Percentiles rank a stretch among this genome's conserved stretches.
These are phyloP conservation scores for Saccharum spontaneum DNA, from an alignment of 176 grass and related monocot species.

Conservation along the genomic window DNA sequence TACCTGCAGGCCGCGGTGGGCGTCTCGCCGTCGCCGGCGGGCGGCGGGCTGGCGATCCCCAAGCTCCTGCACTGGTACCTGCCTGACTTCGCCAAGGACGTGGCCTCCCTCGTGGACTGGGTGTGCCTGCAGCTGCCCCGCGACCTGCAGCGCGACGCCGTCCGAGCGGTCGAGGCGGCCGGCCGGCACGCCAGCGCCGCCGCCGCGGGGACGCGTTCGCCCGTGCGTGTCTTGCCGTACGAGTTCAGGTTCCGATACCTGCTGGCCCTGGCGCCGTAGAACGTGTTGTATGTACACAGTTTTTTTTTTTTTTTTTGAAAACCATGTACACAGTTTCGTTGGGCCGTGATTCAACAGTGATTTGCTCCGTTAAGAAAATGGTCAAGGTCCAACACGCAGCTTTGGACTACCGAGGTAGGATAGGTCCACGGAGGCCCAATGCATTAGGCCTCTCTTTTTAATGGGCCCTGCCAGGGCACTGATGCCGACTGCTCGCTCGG, in stretches of 20 bases:
- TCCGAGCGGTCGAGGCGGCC: slow-evolving; percentile 47
- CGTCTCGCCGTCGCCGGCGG: slow-evolving; percentile 35
- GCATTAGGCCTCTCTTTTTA: too few relatives aligned
- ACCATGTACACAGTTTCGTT: too few relatives aligned
- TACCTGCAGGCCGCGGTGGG: slow-evolving; percentile 72
- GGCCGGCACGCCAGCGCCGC: slow-evolving; percentile 1
- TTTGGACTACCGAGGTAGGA: too few relatives aligned
- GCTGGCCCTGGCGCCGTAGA: slow-evolving; percentile 33
- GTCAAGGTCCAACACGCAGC: too few relatives aligned
- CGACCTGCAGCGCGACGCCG: slow-evolving; percentile 45
- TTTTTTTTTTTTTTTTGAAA: background rate
- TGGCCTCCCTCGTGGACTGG: slow-evolving; percentile 75
- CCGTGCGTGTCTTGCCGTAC: slow-evolving; percentile 56
- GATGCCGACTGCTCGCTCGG: too few relatives aligned
- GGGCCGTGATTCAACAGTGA: background rate
- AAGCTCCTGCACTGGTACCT: slow-evolving; percentile 82
- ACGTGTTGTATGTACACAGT: background rate
- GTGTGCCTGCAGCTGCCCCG: slow-evolving; percentile 66
- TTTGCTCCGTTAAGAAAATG: background rate
- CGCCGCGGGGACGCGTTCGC: background rate
- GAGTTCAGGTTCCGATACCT: slow-evolving; percentile 86
- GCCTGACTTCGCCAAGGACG: slow-evolving; percentile 69
- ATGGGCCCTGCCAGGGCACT: too few relatives aligned
- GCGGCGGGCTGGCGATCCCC: slow-evolving; percentile 50
- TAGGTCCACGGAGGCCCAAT: too few relatives aligned